Conservation (phyloP, 2,329 filamentous ascomycete species). For the Colletotrichum australisinense region DNA sequence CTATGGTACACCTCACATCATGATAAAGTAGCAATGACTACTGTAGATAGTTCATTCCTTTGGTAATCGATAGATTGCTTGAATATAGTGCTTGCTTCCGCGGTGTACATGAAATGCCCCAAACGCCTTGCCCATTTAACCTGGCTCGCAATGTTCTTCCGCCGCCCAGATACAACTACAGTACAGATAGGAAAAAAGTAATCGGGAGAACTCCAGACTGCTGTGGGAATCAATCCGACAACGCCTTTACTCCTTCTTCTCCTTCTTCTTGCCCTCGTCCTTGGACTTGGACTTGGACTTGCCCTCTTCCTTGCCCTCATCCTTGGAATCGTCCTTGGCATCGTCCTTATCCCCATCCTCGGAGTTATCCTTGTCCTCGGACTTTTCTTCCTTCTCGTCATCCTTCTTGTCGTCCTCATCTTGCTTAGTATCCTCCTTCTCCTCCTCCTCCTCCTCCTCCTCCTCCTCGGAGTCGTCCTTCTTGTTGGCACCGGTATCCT, state of each 20-base stretch:
- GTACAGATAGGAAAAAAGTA: neutral
- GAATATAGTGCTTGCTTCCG: neutral
- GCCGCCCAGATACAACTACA: neutral
- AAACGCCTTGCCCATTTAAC: conserved; percentile 2
- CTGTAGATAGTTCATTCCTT: neutral
- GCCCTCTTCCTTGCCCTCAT: conserved; percentile 3
- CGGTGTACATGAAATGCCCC: neutral
- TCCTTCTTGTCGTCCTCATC: neutral
- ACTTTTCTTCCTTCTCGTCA: neutral
- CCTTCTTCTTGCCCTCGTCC: conserved; percentile 12
- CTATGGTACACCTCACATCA: neutral
- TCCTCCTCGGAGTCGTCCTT: conserved; percentile 34
- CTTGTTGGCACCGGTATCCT: conserved; percentile 19
- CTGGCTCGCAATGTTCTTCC: neutral
- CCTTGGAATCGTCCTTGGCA: neutral
- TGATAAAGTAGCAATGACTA: neutral
- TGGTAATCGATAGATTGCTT: neutral
- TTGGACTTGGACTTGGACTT: neutral
- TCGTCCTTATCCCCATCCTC: neutral
- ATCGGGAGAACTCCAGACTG: neutral
- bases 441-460: conserved; percentile 39
- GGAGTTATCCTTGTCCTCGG: neutral
- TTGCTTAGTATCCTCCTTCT: conserved; percentile 35
- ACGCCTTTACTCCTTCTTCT: conserved; percentile 20
- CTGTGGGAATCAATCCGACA: neutral